These are phyloP conservation scores for Arachnopeziza araneosa DNA, from an alignment of 2,329 filamentous ascomycete genomes.

Conservation along the genomic window DNA sequence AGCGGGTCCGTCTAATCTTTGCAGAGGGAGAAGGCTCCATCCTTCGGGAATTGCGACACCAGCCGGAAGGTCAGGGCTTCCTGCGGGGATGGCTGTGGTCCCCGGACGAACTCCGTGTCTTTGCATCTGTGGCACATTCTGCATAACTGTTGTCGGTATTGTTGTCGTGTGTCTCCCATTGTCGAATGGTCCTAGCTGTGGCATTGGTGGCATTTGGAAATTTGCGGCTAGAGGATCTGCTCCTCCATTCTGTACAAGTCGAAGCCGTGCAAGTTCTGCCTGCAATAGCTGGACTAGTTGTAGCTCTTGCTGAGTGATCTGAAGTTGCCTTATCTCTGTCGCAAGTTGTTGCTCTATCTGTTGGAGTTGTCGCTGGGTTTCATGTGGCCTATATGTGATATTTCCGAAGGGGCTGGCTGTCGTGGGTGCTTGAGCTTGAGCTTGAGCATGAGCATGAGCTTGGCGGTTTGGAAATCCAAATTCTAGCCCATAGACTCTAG, in stretches of 20 bases:
- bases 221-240: conserved; percentile 20
- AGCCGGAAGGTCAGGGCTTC: conserved; percentile 55
- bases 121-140: conserved; percentile 19
- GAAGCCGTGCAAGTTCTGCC: conserved; percentile 60
- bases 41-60: conserved; percentile 59
- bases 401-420: background rate
- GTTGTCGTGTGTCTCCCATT: background rate
- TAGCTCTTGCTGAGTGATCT: conserved; percentile 61
- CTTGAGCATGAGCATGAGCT: conserved; percentile 18
- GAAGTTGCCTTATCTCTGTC: conserved; percentile 59
- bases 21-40: conserved; percentile 59
- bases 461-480: conserved; percentile 29
- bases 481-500: conserved; percentile 31
- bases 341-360: conserved; percentile 64
- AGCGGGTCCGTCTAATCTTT: conserved; percentile 35
- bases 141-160: background rate
- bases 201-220: conserved; percentile 24
- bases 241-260: conserved; percentile 31
- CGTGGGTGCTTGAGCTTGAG: background rate
- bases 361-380: conserved; percentile 41
- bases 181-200: background rate
- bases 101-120: conserved; percentile 43
- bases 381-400: background rate
- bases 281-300: conserved; percentile 63
- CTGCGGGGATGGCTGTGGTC: conserved; percentile 49